phyloP scores from a whole-genome alignment of 2,329 filamentous ascomycete species.

The Penicillium rolfsii region DNA sequence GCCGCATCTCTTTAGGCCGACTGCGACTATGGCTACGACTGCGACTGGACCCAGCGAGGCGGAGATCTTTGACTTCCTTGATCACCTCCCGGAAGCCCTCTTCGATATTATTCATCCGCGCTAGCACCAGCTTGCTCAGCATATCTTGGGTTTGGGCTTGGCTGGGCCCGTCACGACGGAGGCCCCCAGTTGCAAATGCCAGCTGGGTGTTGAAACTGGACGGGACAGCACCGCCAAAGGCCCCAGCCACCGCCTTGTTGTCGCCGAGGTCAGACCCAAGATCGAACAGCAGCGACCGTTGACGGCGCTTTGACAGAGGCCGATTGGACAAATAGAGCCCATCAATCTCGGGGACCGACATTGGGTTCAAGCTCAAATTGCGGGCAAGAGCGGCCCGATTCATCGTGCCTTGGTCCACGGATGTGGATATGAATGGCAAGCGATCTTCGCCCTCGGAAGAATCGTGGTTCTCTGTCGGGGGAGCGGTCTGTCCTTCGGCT shows the following conservation, averaged over 20 bases:
- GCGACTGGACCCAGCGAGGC: slow-evolving; percentile 50
- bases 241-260: slow-evolving; percentile 62
- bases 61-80: slow-evolving; percentile 69
- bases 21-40: slow-evolving; percentile 38
- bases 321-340: slow-evolving; percentile 56
- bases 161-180: slow-evolving; percentile 51
- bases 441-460: slow-evolving; percentile 40
- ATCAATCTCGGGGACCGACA: slow-evolving; percentile 60
- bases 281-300: slow-evolving; percentile 71
- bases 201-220: slow-evolving; percentile 82
- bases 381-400: slow-evolving; percentile 55
- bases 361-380: slow-evolving; percentile 57
- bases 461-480: slow-evolving; percentile 28
- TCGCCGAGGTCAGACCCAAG: slow-evolving; percentile 73
- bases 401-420: slow-evolving; percentile 47
- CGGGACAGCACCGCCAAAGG: slow-evolving; percentile 66
- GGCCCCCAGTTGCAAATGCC: slow-evolving; percentile 69
- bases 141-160: slow-evolving; percentile 69
- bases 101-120: slow-evolving; percentile 89
- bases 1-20: slow-evolving; percentile 32
- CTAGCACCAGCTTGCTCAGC: slow-evolving; percentile 77
- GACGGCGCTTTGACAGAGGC: slow-evolving; percentile 43
- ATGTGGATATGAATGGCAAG: slow-evolving; percentile 43
- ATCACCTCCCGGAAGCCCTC: slow-evolving; percentile 89
- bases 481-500: slow-evolving; percentile 30